These are phyloP conservation scores for Pseudocohnilembus persalinus DNA, from an alignment of 169 alveolate species.

Conservation along the genomic window DNA sequence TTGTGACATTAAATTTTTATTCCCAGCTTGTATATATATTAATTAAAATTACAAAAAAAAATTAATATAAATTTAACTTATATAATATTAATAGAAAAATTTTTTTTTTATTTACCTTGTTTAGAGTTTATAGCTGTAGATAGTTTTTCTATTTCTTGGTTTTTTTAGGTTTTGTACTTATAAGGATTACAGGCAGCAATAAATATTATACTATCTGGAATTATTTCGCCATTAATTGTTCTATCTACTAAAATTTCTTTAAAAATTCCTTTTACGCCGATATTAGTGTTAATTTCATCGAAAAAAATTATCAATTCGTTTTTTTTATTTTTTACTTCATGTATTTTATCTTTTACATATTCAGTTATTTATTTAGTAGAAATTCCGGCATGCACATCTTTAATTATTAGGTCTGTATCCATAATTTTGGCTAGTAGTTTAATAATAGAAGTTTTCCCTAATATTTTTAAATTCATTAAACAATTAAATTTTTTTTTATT, in stretches of 20 bases:
- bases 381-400: neutral
- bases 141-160: no score
- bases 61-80: neutral
- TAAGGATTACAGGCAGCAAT: conserved; percentile 19
- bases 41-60: neutral
- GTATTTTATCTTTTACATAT: neutral
- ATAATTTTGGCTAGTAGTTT: neutral
- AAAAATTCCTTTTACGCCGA: conserved; percentile 44
- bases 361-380: neutral
- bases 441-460: neutral
- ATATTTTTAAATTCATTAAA: no score
- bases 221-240: conserved; percentile 33
- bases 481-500: no score
- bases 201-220: conserved; percentile 1
- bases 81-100: no score
- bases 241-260: conserved; percentile 52
- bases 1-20: neutral
- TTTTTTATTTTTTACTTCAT: neutral
- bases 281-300: conserved; percentile 58
- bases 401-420: neutral
- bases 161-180: neutral
- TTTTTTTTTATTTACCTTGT: no score
- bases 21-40: no score
- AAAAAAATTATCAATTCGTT: conserved; percentile 26
- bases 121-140: no score